Evolutionary conservation across 148 eudicot species (phyloP).

Genomic region (Rhododendron williamsianum): DNA sequence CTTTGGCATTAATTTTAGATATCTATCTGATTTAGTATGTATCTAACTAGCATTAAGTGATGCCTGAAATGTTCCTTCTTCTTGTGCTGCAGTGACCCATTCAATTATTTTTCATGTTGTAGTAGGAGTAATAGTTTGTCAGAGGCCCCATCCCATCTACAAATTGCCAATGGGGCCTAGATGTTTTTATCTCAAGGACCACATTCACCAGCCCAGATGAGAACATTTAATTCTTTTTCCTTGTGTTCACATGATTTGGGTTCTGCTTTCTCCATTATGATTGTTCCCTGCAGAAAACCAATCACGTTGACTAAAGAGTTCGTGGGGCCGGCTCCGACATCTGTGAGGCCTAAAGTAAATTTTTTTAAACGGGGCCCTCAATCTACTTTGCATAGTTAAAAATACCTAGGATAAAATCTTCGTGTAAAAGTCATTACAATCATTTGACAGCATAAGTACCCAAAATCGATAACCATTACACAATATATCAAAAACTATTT

Average conservation of each 20-base stretch:
- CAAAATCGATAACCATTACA: too few relatives aligned
- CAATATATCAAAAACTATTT: too few relatives aligned
- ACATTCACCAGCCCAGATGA: constrained; percentile 3
- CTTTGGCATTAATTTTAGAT: not conserved
- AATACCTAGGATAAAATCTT: too few relatives aligned
- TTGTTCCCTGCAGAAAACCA: not conserved
- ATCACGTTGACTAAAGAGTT: not conserved
- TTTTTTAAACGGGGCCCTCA: too few relatives aligned
- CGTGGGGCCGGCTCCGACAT: too few relatives aligned
- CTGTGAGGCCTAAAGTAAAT: too few relatives aligned
- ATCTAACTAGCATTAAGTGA: not conserved
- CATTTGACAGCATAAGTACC: too few relatives aligned
- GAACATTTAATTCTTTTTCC: not conserved
- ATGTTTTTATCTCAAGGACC: not conserved
- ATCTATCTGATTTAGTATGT: not conserved
- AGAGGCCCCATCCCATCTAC: constrained; percentile 1
- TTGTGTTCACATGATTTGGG: not conserved
- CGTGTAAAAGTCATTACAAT: too few relatives aligned
- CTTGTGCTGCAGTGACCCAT: not conserved
- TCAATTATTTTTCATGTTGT: not conserved
- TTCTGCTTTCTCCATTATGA: not conserved
- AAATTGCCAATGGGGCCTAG: not conserved
- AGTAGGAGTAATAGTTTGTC: not conserved
- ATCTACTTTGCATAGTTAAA: too few relatives aligned
- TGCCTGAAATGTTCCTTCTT: not conserved